A percentile compares a stretch with the other conserved stretches of the same genome.
Evolutionary conservation across 2,329 filamentous ascomycete species (phyloP).

Genomic region (Fusarium sp.): DNA sequence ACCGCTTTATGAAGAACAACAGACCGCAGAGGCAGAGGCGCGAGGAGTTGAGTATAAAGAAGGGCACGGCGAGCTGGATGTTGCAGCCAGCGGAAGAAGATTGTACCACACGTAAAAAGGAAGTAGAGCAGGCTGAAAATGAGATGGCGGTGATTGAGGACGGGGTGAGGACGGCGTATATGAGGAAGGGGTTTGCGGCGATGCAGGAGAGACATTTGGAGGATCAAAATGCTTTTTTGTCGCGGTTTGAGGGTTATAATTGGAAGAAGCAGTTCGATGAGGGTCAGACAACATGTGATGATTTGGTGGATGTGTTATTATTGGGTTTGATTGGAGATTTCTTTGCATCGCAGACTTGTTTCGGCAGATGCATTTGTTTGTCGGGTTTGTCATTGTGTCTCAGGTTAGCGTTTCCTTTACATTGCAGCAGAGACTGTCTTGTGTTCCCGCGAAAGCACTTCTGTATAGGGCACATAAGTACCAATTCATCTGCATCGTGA

Average conservation of each 20-base stretch:
- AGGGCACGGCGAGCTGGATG: too few species aligned
- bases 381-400: not conserved
- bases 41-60: too few species aligned
- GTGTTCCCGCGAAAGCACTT: rapidly evolving
- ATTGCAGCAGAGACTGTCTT: not conserved
- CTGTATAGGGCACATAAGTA: rapidly evolving
- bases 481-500: not conserved
- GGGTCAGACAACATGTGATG: too few species aligned
- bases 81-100: too few species aligned
- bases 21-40: too few species aligned
- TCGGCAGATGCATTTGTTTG: not conserved
- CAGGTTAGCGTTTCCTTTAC: not conserved
- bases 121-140: too few species aligned
- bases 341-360: not conserved
- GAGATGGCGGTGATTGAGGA: not conserved
- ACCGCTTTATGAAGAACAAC: too few species aligned
- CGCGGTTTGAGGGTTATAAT: not conserved
- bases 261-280: rapidly evolving
- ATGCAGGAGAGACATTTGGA: not conserved
- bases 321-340: not conserved
- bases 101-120: too few species aligned
- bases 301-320: rapidly evolving
- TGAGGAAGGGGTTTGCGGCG: not conserved
- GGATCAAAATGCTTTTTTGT: not conserved
- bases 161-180: not conserved